Base-by-base conservation (phyloP, 768 basidiomycete genomes). In the Xerocomellus chrysenteron region DNA sequence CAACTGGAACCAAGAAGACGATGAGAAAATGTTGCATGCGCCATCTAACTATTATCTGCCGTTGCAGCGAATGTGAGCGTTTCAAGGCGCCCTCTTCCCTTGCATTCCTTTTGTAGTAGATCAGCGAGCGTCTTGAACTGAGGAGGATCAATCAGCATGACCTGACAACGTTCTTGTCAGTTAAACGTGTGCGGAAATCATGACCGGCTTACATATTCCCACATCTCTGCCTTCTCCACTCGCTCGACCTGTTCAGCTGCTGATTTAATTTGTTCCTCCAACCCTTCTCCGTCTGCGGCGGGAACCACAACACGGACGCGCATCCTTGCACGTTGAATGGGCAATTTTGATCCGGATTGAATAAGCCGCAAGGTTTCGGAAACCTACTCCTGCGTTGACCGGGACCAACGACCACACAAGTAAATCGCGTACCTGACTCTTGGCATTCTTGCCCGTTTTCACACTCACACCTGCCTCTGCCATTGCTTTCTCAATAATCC, bases 401-500 rank as follows among this genome's bases (percentile, higher is more conserved):
- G 39, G 54, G 28, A 56, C 28, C 33, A 13, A 40, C 12, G 11
- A 14, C 17, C 16, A 24, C 39, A 30, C 32, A 44, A 43, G 17
- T 41, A 42, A 37, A 35, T 32, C 4, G 32, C 77, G 17, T 59
- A 90, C 92, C 83, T 99, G 97, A 49, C 88, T 90, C 76, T 99
- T 99, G 5, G 94, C 95, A 21, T 82, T 88, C 78, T 98, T 98
- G 60, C 87, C 86, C 44, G 81, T 81, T 64, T 91, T 89, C 28
- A 96, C 88, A 62, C 92, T 96, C 73, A 90, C 95, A 1, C 95
- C 95, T 10, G 92, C 88, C 69, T 98, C 95, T 10, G 84, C 75
- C 96, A 99, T 96, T 0, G 94, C 94, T 73, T 97, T 98, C 69
- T 99, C 97, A 60, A 99, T 92, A 79, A 98, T 92, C 17, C 92